phyloP scores from a whole-genome alignment of 2,329 filamentous ascomycete species.

The Sporothrix brunneoviolacea region DNA sequence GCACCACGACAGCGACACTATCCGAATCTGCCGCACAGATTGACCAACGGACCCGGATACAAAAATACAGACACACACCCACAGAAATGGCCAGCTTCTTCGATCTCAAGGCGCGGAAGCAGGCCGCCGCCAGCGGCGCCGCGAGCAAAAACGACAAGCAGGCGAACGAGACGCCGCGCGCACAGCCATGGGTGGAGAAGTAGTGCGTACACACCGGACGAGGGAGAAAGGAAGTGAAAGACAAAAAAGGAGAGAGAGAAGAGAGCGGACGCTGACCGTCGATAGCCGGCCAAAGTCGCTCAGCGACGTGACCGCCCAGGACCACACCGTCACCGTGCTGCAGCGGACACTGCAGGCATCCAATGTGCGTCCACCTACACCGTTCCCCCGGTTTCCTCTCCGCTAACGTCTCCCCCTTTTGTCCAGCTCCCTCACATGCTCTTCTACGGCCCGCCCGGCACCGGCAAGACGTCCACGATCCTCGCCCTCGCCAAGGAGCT shows the following conservation, averaged over 20 bases:
- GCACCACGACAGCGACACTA: not conserved
- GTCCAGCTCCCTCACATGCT: constrained; percentile 89
- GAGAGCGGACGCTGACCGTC: constrained; percentile 24
- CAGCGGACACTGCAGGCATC: constrained; percentile 89
- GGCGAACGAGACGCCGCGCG: constrained; percentile 55
- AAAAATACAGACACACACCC: not conserved
- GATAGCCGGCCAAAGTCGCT: constrained; percentile 84
- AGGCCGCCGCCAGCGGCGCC: constrained; percentile 58
- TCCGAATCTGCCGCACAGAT: too few species aligned
- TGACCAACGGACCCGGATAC: too few species aligned
- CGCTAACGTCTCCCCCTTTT: not conserved
- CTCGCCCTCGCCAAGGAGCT: constrained; percentile 95
- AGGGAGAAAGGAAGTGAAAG: not conserved
- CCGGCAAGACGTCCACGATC: constrained; percentile 96
- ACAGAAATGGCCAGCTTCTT: constrained; percentile 80
- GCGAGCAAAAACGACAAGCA: constrained; percentile 60
- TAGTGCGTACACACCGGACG: constrained; percentile 54
- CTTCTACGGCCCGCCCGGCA: constrained; percentile 96
- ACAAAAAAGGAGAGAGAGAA: not conserved
- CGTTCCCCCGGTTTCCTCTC: not conserved
- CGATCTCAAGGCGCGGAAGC: constrained; percentile 85
- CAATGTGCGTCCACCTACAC: constrained; percentile 50
- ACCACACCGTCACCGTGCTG: constrained; percentile 90
- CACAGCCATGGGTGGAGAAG: constrained; percentile 98
- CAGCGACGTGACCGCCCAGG: constrained; percentile 92